Conservation (phyloP, 768 basidiomycete genomes). For the Boletellus ananas region DNA sequence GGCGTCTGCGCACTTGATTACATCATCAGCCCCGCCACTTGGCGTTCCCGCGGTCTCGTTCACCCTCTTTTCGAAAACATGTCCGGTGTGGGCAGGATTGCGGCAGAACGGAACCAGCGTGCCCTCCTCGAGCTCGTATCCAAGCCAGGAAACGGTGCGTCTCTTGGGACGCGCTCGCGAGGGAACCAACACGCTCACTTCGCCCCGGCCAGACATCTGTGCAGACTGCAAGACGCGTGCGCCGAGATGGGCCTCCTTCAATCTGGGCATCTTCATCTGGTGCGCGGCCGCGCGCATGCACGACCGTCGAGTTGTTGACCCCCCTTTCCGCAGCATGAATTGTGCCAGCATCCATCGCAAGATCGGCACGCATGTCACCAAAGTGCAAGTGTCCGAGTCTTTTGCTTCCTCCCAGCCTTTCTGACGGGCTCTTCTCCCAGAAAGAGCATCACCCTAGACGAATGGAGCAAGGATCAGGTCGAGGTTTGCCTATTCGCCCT, state of each 20-base stretch:
- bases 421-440: constrained; percentile 36
- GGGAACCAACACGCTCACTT: constrained; percentile 9
- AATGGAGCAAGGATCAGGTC: constrained; percentile 85
- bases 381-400: constrained; percentile 62
- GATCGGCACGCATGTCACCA: constrained; percentile 89
- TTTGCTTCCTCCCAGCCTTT: neutral
- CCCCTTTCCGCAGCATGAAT: constrained; percentile 48
- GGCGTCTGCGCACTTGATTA: too few species aligned
- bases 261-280: constrained; percentile 88
- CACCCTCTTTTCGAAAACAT: constrained; percentile 13
- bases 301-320: too few species aligned
- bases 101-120: constrained; percentile 62
- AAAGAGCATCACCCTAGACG: constrained; percentile 86
- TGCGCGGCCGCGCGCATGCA: constrained; percentile 27
- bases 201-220: constrained; percentile 59
- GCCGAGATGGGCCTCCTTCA: constrained; percentile 88
- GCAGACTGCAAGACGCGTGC: constrained; percentile 88
- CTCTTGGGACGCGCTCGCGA: neutral
- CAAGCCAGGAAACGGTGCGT: constrained; percentile 77
- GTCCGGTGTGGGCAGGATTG: constrained; percentile 50
- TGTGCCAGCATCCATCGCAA: constrained; percentile 94
- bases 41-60: too few species aligned
- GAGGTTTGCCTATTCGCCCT: constrained; percentile 50
- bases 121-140: constrained; percentile 62
- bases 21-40: too few species aligned